phyloP scores from a whole-genome alignment of 257 asterid genomes.

The Przewalskia tangutica region DNA sequence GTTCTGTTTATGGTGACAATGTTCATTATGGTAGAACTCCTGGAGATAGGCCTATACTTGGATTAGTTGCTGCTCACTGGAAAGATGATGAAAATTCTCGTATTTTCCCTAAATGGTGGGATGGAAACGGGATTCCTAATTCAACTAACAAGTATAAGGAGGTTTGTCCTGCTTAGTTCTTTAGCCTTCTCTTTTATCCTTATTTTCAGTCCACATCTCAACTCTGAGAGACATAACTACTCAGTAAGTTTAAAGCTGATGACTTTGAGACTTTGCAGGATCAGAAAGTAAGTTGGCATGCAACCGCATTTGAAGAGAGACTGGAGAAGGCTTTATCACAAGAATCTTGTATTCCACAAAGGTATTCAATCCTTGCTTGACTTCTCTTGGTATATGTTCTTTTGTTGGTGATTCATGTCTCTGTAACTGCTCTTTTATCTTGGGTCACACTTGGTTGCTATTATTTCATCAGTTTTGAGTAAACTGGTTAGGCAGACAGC shows the following conservation, averaged over 20 bases:
- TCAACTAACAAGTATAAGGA: slow-evolving; percentile 93
- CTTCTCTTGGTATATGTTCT: not conserved
- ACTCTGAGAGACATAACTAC: too few species aligned
- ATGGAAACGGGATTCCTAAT: slow-evolving; percentile 91
- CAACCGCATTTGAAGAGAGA: slow-evolving; percentile 94
- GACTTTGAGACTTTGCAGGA: slow-evolving; percentile 16
- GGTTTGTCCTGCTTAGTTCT: slow-evolving; percentile 22
- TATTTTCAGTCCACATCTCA: not conserved
- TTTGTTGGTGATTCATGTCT: not conserved
- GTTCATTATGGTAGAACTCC: slow-evolving; percentile 26
- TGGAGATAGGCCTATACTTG: slow-evolving; percentile 82
- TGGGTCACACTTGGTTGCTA: not conserved
- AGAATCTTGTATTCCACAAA: slow-evolving; percentile 48
- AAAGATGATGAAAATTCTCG: slow-evolving; percentile 47
- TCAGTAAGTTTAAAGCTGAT: not conserved
- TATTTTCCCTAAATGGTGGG: slow-evolving; percentile 74
- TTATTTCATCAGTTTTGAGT: not conserved
- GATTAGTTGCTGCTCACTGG: slow-evolving; percentile 95
- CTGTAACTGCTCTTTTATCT: not conserved
- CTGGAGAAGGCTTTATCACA: slow-evolving; percentile 88
- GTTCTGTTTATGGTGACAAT: slow-evolving; percentile 14
- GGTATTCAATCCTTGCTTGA: slow-evolving; percentile 23
- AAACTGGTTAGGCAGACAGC: not conserved
- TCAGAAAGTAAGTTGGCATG: slow-evolving; percentile 91
- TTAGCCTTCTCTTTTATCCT: not conserved